Evolutionary conservation across 805 yeast genomes (phyloP).

Genomic region (Metschnikowia chrysomelidarum): DNA sequence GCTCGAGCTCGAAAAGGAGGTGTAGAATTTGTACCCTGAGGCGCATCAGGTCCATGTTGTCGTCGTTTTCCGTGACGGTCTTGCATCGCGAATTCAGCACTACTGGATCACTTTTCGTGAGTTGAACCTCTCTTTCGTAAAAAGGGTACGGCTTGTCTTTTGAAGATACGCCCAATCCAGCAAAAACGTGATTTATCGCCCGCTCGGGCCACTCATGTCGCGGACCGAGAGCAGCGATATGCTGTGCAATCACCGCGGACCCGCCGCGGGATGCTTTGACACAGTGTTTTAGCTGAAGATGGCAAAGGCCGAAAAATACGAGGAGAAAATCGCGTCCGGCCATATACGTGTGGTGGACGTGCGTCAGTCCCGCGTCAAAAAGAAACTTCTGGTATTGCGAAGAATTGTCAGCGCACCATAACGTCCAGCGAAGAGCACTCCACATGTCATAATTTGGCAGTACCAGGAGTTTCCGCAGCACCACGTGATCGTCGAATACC

Average conservation of each 20-base stretch:
- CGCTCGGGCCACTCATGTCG: slow-evolving; percentile 30
- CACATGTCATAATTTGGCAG: slow-evolving; percentile 26
- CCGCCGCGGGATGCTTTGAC: not conserved
- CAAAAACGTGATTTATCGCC: slow-evolving; percentile 26
- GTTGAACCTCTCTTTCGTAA: slow-evolving; percentile 25
- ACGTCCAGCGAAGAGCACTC: slow-evolving; percentile 35
- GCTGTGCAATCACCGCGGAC: slow-evolving; percentile 3
- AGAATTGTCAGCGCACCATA: slow-evolving; percentile 33
- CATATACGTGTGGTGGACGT: slow-evolving; percentile 25
- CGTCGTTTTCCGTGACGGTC: slow-evolving; percentile 16
- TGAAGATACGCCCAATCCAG: slow-evolving; percentile 25
- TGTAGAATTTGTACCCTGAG: slow-evolving; percentile 20
- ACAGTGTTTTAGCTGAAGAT: slow-evolving; percentile 5
- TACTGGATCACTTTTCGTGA: slow-evolving; percentile 23
- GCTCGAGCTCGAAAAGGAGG: slow-evolving; percentile 1
- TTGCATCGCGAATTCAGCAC: slow-evolving; percentile 13
- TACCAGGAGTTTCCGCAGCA: slow-evolving; percentile 26
- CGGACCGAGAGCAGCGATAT: slow-evolving; percentile 25
- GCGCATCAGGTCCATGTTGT: slow-evolving; percentile 28
- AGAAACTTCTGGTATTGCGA: slow-evolving; percentile 20
- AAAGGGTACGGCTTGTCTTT: slow-evolving; percentile 23
- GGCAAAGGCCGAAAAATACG: slow-evolving; percentile 22
- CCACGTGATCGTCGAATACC: slow-evolving; percentile 33
- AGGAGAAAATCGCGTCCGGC: slow-evolving; percentile 22
- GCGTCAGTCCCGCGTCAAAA: slow-evolving; percentile 20